Conservation (phyloP, 768 basidiomycete genomes). For the Exsudoporus frostii region DNA sequence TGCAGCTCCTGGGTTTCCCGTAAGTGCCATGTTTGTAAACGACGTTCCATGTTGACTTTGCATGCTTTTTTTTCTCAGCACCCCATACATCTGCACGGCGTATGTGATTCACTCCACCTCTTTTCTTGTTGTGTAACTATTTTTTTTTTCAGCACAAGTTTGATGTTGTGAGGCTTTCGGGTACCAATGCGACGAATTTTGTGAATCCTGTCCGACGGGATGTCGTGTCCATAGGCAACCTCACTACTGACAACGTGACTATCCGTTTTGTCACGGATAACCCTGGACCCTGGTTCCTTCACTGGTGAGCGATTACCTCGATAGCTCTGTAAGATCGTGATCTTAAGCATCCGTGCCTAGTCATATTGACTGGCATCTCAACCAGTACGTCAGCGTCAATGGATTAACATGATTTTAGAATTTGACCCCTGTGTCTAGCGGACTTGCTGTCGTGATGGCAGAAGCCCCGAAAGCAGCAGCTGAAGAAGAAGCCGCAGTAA, state of each 20-base stretch:
- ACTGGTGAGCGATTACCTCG: slow-evolving; percentile 29
- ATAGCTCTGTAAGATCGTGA: neutral
- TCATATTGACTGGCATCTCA: slow-evolving; percentile 32
- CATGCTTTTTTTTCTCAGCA: slow-evolving; percentile 20
- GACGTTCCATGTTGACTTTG: neutral
- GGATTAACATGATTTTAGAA: neutral
- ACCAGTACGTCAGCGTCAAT: slow-evolving; percentile 15
- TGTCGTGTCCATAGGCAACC: slow-evolving; percentile 25
- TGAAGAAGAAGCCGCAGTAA: slow-evolving; percentile 2
- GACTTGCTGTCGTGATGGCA: slow-evolving; percentile 32
- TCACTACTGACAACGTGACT: slow-evolving; percentile 42
- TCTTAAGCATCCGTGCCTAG: slow-evolving; percentile 10
- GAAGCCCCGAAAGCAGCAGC: slow-evolving; percentile 15
- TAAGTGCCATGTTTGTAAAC: slow-evolving; percentile 16
- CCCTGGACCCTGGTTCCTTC: slow-evolving; percentile 59
- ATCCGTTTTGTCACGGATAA: slow-evolving; percentile 66
- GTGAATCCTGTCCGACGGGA: slow-evolving; percentile 37
- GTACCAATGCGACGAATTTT: slow-evolving; percentile 31
- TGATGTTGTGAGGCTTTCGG: slow-evolving; percentile 35
- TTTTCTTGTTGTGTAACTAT: neutral
- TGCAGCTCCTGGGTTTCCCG: slow-evolving; percentile 27
- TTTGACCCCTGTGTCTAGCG: slow-evolving; percentile 13
- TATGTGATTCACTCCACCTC: slow-evolving; percentile 15
- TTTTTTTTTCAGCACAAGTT: slow-evolving; percentile 31
- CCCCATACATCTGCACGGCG: slow-evolving; percentile 42